Evolutionary conservation across 2,329 filamentous ascomycete genomes (phyloP), one percentile per base, ranked within the genome.

Genomic region (Apiospora rasikravindrae): DNA sequence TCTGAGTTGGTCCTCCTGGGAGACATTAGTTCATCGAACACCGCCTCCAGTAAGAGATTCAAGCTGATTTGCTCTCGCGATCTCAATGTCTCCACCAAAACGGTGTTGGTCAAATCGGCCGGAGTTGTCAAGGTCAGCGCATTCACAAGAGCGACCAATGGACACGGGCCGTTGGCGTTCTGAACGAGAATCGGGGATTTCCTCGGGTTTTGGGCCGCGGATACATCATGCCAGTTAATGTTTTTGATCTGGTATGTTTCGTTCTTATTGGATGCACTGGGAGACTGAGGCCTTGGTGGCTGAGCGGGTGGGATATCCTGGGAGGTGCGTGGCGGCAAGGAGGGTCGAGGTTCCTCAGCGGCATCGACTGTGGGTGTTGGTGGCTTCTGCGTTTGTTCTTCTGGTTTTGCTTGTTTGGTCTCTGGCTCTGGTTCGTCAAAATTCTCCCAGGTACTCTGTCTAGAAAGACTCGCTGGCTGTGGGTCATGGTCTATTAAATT

Each of bases 191-290:
- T 94, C 0, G 96, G 96, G 0, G 94, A 96, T n/a, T 88, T 88
- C 61, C 94, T 88, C 49, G 94, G 86, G 70, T 90, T 90, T n/a
- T 88, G 86, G 1, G 86, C 80, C 0, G 87, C 85, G 14, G 80
- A 88, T 2, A 86, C 82, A 80, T 98, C 94, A 73, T 91, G 86
- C 95, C 96, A 98, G 73, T 89, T 91, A 74, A 98, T 92, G 73
- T 95, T 95, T 80, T 98, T 97, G 80, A 98, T 95, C 71, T 95
- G 93, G 78, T 99, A 98, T 0, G 94, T 96, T 81, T 98, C 95
- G 0, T 86, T 83, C 76, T 86, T 87, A 66, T 82, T 83, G n/a
- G 84, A 81, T 2, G 84, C 80, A 70, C 61, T 75, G 49, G 77
- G 73, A 13, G 77, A 76, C 1, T 84, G 82, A 0, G 83, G 81